Base-by-base conservation (phyloP, 78 protist genomes). In the Carpediemonas membranifera region DNA sequence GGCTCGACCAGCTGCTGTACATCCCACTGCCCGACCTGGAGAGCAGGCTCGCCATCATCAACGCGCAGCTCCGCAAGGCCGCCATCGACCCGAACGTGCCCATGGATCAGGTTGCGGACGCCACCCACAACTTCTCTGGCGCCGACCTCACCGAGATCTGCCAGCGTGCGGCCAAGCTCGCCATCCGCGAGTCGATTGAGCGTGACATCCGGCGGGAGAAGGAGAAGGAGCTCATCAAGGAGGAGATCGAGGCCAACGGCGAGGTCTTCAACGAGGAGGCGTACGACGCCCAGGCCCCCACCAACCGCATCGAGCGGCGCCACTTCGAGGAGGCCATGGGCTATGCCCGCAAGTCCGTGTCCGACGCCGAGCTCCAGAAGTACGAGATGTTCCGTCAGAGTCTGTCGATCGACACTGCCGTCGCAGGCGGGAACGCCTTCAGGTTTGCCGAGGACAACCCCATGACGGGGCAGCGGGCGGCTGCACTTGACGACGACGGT, bases 141-240 rank as follows among this genome's bases (percentile, higher is more conserved):
- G 99, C 99, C 37, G 99, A 97, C 60, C 51, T 97, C 27, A 79
- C 98, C 47, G 98, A 78, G 63, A 91, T 96, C 84, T 90, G 96
- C 88, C 98, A 94, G 79, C 81, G 94, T 39, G 92, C 98, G 7
- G 63, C 66, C 79, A 94, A 94, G 82, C 65, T 92, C 28, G 99
- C 99, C 63, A 92, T 94, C 73, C 84, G 95, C 62, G 97, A 91
- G 79, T 33, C 81, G 11, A 96, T 96, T 71, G 90, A 78, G 66
- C 41, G 37, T 28, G 83, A 76, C 33, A 81, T 87, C 59, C 69
- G 62, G 47, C 9, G 47, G 47, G 47, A n/a, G n/a, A n/a, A n/a
- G n/a, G n/a, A n/a, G n/a, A n/a, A n/a, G n/a, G n/a, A n/a, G n/a
- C n/a, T n/a, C n/a, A n/a, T n/a, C n/a, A n/a, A n/a, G n/a, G n/a